These are phyloP conservation scores for Vitis rotundifolia DNA, from an alignment of 164 flowering plant species.

Conservation along the genomic window DNA sequence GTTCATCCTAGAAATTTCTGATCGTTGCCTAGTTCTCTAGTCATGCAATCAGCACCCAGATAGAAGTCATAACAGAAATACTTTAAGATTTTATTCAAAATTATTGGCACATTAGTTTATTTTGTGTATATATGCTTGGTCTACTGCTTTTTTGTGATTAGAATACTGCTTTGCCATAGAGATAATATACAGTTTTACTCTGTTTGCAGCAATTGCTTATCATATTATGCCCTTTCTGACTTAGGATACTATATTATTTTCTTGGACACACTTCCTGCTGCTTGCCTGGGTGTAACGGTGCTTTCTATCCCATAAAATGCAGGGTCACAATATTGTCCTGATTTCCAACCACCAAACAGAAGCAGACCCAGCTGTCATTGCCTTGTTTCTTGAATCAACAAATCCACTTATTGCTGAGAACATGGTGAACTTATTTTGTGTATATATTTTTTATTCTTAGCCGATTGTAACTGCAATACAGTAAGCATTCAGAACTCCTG, in stretches of 20 bases:
- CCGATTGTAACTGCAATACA: not conserved
- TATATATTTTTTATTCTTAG: not conserved
- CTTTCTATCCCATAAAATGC: slow-evolving; percentile 23
- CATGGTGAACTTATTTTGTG: slow-evolving; percentile 41
- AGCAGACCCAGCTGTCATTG: slow-evolving; percentile 95
- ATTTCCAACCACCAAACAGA: slow-evolving; percentile 97
- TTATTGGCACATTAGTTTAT: not conserved
- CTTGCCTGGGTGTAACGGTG: slow-evolving; percentile 8
- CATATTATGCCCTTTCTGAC: not conserved
- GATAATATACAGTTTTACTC: not conserved
- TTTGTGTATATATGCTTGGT: not conserved
- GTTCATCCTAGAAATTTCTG: no score
- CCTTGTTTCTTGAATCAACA: slow-evolving; percentile 75
- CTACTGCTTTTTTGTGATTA: not conserved
- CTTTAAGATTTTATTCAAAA: not conserved
- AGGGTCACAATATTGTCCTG: slow-evolving; percentile 91
- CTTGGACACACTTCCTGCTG: not conserved
- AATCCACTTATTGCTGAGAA: slow-evolving; percentile 65
- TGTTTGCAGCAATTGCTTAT: not conserved
- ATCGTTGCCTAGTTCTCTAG: not conserved
- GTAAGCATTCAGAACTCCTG: slow-evolving; percentile 3
- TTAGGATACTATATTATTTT: not conserved
- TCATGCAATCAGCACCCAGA: not conserved
- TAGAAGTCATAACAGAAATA: not conserved
- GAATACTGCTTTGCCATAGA: not conserved